Evolutionary conservation across 495 filamentous ascomycete genomes (phyloP), one percentile per base, ranked within the genome.

Genomic region (Neurospora terricola): DNA sequence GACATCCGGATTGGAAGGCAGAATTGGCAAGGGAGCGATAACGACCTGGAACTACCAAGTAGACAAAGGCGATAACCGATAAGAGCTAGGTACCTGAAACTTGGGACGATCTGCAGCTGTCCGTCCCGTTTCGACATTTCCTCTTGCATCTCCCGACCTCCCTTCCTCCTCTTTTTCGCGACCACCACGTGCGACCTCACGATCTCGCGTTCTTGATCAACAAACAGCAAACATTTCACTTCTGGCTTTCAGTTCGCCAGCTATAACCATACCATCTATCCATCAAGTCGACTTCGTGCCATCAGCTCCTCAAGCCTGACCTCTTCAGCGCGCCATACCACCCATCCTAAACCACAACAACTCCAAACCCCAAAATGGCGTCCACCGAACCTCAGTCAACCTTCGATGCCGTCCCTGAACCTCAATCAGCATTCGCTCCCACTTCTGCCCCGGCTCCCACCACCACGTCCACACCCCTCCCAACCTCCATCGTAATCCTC

Each of bases 401-500:
- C 23, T 23, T 36, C 5, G 34, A 36, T 6, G 34, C 34, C 54
- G 23, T 16, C 54, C 54, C 54, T 27, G 27, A 27, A 8, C 11
- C 48, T 0, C 48, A 59, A 59, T 8, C 45, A 18, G 4, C 0
- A 23, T 23, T 8, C 45, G 4, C 45, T 54, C 1, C 12, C 5
- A 16, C 2, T 16, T 5, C 54, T 8, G 23, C 54, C 27, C 54
- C 54, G 27, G 14, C 7, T 66, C 27, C 45, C 43, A 48, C 43
- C 9, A 48, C 23, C 54, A 30, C 54, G 4, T 23, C n/a, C 48
- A 27, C 45, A 5, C 10, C 42, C 42, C 42, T 45, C 42, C 18
- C 21, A 59, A 59, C 21, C 48, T 14, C 48, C 71, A 77, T 85
- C 68, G 78, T 86, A 27, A 76, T 85, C 54, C 72, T 85, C 6